Evolutionary conservation across 2,329 filamentous ascomycete species (phyloP).

Genomic region (Neonectria hederae): DNA sequence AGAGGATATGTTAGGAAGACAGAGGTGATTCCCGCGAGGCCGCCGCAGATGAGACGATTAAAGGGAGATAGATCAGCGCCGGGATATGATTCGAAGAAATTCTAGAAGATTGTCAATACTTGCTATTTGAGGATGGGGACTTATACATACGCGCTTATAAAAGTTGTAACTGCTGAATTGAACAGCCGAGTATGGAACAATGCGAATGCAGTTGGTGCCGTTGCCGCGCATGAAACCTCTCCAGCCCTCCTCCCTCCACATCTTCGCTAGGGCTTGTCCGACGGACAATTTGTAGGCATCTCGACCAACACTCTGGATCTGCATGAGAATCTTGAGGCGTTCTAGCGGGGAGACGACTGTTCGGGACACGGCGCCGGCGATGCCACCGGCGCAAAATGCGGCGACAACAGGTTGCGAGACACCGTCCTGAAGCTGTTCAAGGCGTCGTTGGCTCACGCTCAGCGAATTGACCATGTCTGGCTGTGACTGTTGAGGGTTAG

Average conservation of each 20-base stretch:
- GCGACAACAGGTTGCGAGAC: conserved; percentile 87
- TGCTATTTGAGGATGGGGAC: neutral
- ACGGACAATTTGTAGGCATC: conserved; percentile 95
- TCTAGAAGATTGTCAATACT: conserved; percentile 34
- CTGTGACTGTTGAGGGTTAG: conserved; percentile 38
- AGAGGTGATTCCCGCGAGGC: conserved; percentile 91
- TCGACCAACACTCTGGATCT: conserved; percentile 89
- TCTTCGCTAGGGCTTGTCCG: conserved; percentile 87
- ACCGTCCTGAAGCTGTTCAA: conserved; percentile 54
- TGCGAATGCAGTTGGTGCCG: conserved; percentile 97
- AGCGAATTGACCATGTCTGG: conserved; percentile 41
- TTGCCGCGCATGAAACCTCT: conserved; percentile 97
- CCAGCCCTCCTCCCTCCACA: conserved; percentile 98
- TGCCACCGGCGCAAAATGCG: conserved; percentile 92
- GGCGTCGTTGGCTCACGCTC: conserved; percentile 39
- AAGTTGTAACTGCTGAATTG: conserved; percentile 99
- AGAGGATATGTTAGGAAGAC: conserved; percentile 95
- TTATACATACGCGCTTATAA: conserved; percentile 81
- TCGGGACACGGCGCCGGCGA: conserved; percentile 95
- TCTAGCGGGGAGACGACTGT: conserved; percentile 97
- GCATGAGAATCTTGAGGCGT: conserved; percentile 96
- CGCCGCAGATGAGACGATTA: conserved; percentile 86
- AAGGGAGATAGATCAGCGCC: conserved; percentile 78
- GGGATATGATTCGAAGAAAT: conserved; percentile 79
- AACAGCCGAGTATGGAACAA: conserved; percentile 96